Evolutionary conservation across 352 stramenopile species (phyloP), one percentile per base, ranked within the genome.

Genomic region (Phytophthora nicotianae): DNA sequence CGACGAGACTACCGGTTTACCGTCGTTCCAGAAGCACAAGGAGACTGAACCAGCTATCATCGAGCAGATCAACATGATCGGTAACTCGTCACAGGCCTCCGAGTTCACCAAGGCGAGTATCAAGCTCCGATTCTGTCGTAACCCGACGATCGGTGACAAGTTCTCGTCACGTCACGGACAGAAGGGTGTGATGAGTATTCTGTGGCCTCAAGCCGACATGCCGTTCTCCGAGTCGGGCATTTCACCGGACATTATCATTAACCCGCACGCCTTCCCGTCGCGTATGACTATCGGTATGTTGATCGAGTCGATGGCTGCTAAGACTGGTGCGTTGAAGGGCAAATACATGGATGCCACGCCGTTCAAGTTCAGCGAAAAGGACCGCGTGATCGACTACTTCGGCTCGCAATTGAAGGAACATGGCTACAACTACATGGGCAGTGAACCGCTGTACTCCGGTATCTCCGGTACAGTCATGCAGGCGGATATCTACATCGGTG

Each of bases 131-230:
- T 99, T 99, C 78, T 97, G 95, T 65, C 90, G 98, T 65, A 99
- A 99, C 81, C 98, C 98, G 51, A 95, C 98, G 26, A 99, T 99
- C 60, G 97, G 98, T 61, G 98, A 99, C 80, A 99, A 99, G 77
- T 99, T 99, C 74, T 98, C 93, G 29, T 98, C 91, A 63, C 94
- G 98, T 58, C 97, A 99, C 80, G 98, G 98, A 52, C 98, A 99
- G 80, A 99, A 99, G 79, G 98, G 98, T 77, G 97, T 99, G 17
- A 88, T 99, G 65, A 99, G 95, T 87, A 98, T 99, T 65, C 64
- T 99, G 51, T 99, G 97, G 97, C 97, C 97, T 4, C 97, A 99
- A 72, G 86, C 89, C 9, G 97, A 99, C 72, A 99, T 99, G 97
- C 98, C 97, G 7, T 99, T 99, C 81, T 98, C 96, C 19, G 97